Percentiles rank a stretch among this genome's conserved stretches.
Conservation (phyloP, 1,139 yeast genomes). For the Yamadazyma trypodendri region DNA sequence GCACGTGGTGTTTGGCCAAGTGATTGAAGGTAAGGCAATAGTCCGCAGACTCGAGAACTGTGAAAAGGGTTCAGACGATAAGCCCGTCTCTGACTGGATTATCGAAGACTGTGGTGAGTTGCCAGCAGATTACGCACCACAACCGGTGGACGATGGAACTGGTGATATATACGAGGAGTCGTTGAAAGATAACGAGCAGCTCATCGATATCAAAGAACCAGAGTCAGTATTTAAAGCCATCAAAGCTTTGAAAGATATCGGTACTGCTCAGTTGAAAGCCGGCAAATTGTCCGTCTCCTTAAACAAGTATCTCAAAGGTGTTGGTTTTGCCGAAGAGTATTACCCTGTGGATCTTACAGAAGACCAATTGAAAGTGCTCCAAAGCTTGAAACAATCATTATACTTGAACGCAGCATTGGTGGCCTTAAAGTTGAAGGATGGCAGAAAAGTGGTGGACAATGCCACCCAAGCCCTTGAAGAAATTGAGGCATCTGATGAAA, state of each 20-base stretch:
- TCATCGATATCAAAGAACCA: conserved; percentile 58
- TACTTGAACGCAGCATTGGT: conserved; percentile 74
- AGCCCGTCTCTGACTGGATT: conserved; percentile 62
- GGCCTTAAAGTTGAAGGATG: conserved; percentile 63
- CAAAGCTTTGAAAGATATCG: conserved; percentile 68
- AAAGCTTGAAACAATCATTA: conserved; percentile 58
- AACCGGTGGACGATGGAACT: conserved; percentile 66
- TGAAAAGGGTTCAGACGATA: conserved; percentile 61
- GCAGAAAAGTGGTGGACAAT: conserved; percentile 55
- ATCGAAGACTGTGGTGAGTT: conserved; percentile 81
- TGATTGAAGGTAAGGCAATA: conserved; percentile 76
- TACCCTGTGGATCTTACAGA: conserved; percentile 69
- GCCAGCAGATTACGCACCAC: conserved; percentile 54
- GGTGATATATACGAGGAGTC: conserved; percentile 84
- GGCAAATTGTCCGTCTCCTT: conserved; percentile 58
- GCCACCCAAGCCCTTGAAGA: conserved; percentile 68
- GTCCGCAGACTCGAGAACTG: conserved; percentile 75
- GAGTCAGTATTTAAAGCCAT: conserved; percentile 69
- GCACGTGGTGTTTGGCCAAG: conserved; percentile 95
- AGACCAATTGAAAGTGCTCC: conserved; percentile 48
- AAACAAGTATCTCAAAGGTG: conserved; percentile 70
- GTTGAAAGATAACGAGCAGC: conserved; percentile 66
- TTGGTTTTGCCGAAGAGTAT: conserved; percentile 65
- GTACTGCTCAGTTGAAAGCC: conserved; percentile 70
- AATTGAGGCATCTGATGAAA: conserved; percentile 61